Base-by-base conservation (phyloP, 2,329 filamentous ascomycete genomes). In the Paracoccidioides lutzii region DNA sequence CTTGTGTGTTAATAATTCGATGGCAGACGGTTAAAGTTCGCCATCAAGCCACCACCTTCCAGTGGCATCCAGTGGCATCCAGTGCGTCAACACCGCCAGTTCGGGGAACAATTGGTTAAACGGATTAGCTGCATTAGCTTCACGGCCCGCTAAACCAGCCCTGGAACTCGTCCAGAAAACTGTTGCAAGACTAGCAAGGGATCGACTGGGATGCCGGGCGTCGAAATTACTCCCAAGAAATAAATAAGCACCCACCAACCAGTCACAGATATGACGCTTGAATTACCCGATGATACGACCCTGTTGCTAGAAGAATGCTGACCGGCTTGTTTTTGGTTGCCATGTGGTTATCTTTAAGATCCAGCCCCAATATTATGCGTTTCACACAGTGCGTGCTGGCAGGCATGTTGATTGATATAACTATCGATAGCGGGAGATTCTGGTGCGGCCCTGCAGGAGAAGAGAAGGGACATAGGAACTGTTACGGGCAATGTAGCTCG, bases 131-230 rank as follows among this genome's bases (percentile, higher is more conserved):
- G 49, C 49, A 52, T 44, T 55, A 50, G 54, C 41, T n/a, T 45
- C 22, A 10, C 41, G 52, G 52, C 41, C 42, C 52, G 52, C 50
- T 52, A 52, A 41, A 41, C 50, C 50, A 32, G 50, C 50, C 38
- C 50, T 52, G 50, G 50, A 43, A 22, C 14, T 38, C 14, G 37
- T 4, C 35, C 22, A 22, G 74, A 37, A 33, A 49, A 49, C 46
- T 37, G 35, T 49, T 37, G 32, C 46, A 12, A 37, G n/a, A 9
- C 33, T 3, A 4, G 2, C 7, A 4, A 8, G 15, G 22, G 43
- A 45, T 30, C 43, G 9, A 4, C 22, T 12, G 22, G 43, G 15
- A 45, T 38, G 22, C 22, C 22, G 22, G 22, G 22, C 22, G 22
- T 1, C 22, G 22, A 22, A 22, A 22, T 22, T 22, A 22, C 22